Evolutionary conservation across 208 protist species (phyloP).

Genomic region (Acanthamoeba castellanii): DNA sequence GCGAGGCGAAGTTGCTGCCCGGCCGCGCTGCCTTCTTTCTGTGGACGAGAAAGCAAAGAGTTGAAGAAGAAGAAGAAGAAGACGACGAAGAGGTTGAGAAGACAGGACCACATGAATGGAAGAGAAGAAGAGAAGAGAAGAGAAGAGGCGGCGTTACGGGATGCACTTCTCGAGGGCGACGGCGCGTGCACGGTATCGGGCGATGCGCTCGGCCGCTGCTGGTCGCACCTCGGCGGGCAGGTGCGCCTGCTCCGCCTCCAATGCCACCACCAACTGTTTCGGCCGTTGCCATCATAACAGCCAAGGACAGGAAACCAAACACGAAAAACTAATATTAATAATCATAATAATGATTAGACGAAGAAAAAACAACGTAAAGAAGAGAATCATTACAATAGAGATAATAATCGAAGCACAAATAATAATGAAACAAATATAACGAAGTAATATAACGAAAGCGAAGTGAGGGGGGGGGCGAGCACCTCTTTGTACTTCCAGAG

Average conservation of each 20-base stretch:
- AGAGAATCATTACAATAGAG: too few relatives aligned
- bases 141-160: not conserved
- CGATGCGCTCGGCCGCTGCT: conserved; percentile 22
- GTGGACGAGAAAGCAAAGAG: not conserved
- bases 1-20: not conserved
- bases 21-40: conserved; percentile 9
- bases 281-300: not conserved
- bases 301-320: too few relatives aligned
- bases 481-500: conserved; percentile 61
- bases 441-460: too few relatives aligned
- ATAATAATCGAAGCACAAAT: too few relatives aligned
- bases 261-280: not conserved
- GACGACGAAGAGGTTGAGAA: not conserved
- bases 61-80: not conserved
- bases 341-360: too few relatives aligned
- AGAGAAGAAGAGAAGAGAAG: not conserved
- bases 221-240: conserved; percentile 12
- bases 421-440: not conserved
- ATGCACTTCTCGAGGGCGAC: conserved; percentile 24
- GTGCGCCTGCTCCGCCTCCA: not conserved
- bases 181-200: conserved; percentile 41
- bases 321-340: too few relatives aligned
- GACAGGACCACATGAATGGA: too few relatives aligned
- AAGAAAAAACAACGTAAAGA: too few relatives aligned
- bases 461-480: not conserved